Conservation (phyloP, 2,329 filamentous ascomycete species). For the Sporothrix brasiliensis region DNA sequence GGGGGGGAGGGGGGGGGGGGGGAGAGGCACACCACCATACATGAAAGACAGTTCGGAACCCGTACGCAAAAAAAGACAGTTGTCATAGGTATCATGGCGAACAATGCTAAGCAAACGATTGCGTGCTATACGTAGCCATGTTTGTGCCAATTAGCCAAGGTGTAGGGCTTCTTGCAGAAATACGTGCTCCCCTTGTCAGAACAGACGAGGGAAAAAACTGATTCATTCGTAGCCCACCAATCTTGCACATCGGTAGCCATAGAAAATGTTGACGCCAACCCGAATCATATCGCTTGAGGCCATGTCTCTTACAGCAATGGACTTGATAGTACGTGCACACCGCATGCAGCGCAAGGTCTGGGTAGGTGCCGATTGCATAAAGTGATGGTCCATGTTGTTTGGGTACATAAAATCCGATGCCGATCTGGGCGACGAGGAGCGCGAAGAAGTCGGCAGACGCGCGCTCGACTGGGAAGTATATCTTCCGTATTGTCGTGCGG, state of each 20-base stretch:
- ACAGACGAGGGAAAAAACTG: slow-evolving; percentile 39
- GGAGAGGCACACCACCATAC: no score
- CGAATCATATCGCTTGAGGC: slow-evolving; percentile 64
- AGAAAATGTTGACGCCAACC: slow-evolving; percentile 67
- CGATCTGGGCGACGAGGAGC: slow-evolving; percentile 46
- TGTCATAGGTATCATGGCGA: no score
- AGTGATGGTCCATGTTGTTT: slow-evolving; percentile 54
- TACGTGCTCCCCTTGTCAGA: no score
- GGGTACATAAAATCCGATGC: slow-evolving; percentile 44
- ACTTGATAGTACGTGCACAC: slow-evolving; percentile 62
- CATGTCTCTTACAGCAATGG: slow-evolving; percentile 63
- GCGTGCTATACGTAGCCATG: no score
- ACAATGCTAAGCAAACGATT: no score
- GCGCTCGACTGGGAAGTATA: slow-evolving; percentile 45
- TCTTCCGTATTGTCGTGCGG: slow-evolving; percentile 46
- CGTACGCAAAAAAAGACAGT: no score
- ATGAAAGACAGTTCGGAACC: no score
- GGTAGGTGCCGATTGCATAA: slow-evolving; percentile 52
- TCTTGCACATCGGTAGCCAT: slow-evolving; percentile 65
- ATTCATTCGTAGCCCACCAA: slow-evolving; percentile 63
- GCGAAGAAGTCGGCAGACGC: slow-evolving; percentile 41
- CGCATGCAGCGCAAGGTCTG: slow-evolving; percentile 65
- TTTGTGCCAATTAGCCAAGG: no score
- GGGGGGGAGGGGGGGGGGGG: no score
- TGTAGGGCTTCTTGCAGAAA: no score